Evolutionary conservation across 208 protist species (phyloP), one percentile per base, ranked within the genome.

Genomic region (Porcisia deanei): DNA sequence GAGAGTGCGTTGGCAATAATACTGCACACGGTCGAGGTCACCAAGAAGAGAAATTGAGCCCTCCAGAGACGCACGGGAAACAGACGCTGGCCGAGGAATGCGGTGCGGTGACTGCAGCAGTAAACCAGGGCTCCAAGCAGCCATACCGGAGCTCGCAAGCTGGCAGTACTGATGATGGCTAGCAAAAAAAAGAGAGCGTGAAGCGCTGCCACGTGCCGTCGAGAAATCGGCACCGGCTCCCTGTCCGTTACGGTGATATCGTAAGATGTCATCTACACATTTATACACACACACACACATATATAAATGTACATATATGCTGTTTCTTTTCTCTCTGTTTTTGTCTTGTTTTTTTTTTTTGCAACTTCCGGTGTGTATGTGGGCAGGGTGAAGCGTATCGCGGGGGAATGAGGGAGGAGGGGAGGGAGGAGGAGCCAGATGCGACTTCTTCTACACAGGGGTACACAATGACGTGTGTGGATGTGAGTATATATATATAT

Each of bases 101-200:
- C 49, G 20, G 30, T 43, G 53, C 67, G 77, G 30, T 70, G 57
- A 3, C 0, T 39, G 20, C 71, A 60, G 52, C 77, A 77, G 52
- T 77, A 82, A 9, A 71, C 45, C 1, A 82, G 49, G 1, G 52
- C 25, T 6, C 64, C 54, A 1, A 82, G 41, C 12, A 82, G 67
- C 77, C 77, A 82, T 25, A 70, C 20, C 1, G 77, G 77, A 37
- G 67, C 75, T 58, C 72, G 77, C 57, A 77, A 49, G 47, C 37
- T 68, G 10, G 74, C 20, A 2, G 58, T 41, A 52, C 65, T 63
- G 10, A 73, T 53, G 25, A 59, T 22, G 30, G 57, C 30, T 14
- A 82, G 43, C 47, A 72, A 1, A 12, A 72, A 82, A 25, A 77
- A 77, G 20, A 52, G 2, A 41, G 60, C 8, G 59, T 82, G 63